Conservation (phyloP, 306 rosid species). For the Arachis hypogaea region DNA sequence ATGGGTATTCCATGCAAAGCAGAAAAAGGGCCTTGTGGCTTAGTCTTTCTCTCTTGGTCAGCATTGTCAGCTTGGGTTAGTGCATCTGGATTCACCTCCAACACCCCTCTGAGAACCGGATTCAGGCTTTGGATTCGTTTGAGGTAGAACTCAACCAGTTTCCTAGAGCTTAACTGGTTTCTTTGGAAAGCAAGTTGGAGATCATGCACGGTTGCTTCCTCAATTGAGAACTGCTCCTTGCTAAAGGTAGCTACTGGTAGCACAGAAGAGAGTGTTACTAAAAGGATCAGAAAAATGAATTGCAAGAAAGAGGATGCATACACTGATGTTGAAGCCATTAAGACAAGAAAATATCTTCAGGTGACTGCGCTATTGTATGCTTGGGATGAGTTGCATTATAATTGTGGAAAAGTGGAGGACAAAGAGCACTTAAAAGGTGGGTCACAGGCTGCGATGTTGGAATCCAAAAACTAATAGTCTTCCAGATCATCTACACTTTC, state of each 20-base stretch:
- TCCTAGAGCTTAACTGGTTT: constrained; percentile 59
- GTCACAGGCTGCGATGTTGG: neutral
- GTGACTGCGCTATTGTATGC: neutral
- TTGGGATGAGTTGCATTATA: neutral
- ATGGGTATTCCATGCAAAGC: constrained; percentile 67
- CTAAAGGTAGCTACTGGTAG: neutral
- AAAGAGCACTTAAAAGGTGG: neutral
- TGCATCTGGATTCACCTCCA: constrained; percentile 73
- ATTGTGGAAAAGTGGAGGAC: neutral
- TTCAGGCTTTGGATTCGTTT: constrained; percentile 48
- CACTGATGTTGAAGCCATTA: constrained; percentile 33
- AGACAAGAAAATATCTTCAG: neutral
- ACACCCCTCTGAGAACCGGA: constrained; percentile 49
- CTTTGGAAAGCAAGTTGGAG: constrained; percentile 57
- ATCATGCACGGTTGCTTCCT: constrained; percentile 60
- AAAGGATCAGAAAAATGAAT: constrained; percentile 19
- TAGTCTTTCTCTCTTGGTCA: constrained; percentile 42
- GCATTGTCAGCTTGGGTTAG: constrained; percentile 55
- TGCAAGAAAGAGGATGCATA: neutral
- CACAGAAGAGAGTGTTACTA: neutral
- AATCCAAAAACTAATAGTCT: too few species aligned
- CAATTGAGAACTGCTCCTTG: constrained; percentile 39
- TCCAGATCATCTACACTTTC: too few species aligned
- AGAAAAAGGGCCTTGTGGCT: constrained; percentile 26
- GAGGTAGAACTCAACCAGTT: constrained; percentile 64